phyloP scores from a whole-genome alignment of 2,329 filamentous ascomycete species.

The Plenodomus tracheiphilus region DNA sequence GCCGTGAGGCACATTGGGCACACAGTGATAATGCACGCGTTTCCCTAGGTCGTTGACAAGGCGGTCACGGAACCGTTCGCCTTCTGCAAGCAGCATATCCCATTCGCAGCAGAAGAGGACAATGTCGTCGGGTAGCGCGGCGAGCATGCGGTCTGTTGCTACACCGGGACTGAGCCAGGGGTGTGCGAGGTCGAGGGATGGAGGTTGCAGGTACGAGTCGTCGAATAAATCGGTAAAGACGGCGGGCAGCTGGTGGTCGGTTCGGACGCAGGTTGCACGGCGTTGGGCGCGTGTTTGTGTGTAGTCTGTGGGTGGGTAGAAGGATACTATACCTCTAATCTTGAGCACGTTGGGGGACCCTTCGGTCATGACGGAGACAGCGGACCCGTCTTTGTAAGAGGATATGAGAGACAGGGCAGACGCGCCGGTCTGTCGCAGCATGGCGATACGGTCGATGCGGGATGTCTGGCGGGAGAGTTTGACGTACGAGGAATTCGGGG shows the following conservation, averaged over 20 bases:
- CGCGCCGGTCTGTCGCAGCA: conserved; percentile 38
- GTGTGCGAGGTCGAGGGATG: conserved; percentile 55
- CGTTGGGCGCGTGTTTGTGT: conserved; percentile 63
- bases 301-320: conserved; percentile 67
- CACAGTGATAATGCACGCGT: conserved; percentile 61
- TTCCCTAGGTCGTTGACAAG: conserved; percentile 58
- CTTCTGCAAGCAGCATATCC: conserved; percentile 68
- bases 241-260: conserved; percentile 55
- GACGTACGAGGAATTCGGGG: conserved; percentile 38
- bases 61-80: conserved; percentile 63
- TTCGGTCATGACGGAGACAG: conserved; percentile 38
- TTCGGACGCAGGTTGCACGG: conserved; percentile 57
- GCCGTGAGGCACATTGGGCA: conserved; percentile 63
- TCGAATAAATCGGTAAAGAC: conserved; percentile 58
- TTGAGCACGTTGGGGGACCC: conserved; percentile 46
- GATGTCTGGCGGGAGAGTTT: conserved; percentile 38
- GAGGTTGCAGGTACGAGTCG: conserved; percentile 54
- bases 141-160: conserved; percentile 58
- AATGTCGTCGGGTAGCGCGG: conserved; percentile 60
- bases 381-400: conserved; percentile 41
- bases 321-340: conserved; percentile 61
- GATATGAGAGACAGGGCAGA: conserved; percentile 42
- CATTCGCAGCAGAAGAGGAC: conserved; percentile 67
- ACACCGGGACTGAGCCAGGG: conserved; percentile 64
- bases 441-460: conserved; percentile 38